Percentiles rank a stretch among this genome's conserved stretches.
Evolutionary conservation across 2,329 filamentous ascomycete genomes (phyloP).

Genomic region (Pseudogymnoascus sp.): DNA sequence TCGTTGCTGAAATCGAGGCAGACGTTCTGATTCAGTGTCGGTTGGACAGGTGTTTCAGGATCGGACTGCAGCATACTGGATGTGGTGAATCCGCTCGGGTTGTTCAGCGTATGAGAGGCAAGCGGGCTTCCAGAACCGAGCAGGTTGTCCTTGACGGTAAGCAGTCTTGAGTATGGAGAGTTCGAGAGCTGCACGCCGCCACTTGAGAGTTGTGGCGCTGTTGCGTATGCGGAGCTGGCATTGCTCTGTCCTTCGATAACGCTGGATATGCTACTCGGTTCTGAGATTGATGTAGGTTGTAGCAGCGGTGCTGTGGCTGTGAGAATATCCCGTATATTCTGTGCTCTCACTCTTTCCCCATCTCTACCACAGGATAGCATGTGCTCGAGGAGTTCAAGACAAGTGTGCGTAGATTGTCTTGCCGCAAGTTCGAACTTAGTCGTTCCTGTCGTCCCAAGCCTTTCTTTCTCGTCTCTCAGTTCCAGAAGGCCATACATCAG

Average conservation of each 20-base stretch:
- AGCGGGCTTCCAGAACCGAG: background rate
- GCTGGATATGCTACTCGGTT: background rate
- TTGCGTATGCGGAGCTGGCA: background rate
- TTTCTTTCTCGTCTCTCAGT: background rate
- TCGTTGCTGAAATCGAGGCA: background rate
- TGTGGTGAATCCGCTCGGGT: background rate
- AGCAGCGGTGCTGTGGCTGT: background rate
- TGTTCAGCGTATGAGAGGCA: background rate
- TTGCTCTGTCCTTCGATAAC: background rate
- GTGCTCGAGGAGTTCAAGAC: constrained; percentile 1
- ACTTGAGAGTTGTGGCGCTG: background rate
- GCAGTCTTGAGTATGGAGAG: background rate
- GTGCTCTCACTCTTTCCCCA: background rate
- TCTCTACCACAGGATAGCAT: background rate
- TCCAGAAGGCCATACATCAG: constrained; percentile 12
- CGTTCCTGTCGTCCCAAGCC: background rate
- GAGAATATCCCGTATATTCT: background rate
- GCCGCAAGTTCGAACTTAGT: background rate
- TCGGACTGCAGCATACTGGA: background rate
- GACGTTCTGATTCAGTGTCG: background rate
- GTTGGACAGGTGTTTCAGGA: background rate
- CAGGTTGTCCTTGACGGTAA: background rate
- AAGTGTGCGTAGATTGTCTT: background rate
- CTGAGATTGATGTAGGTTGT: background rate
- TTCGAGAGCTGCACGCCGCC: background rate